These are phyloP conservation scores for Fusarium albosuccineum DNA, from an alignment of 2,329 filamentous ascomycete species.

Conservation along the genomic window DNA sequence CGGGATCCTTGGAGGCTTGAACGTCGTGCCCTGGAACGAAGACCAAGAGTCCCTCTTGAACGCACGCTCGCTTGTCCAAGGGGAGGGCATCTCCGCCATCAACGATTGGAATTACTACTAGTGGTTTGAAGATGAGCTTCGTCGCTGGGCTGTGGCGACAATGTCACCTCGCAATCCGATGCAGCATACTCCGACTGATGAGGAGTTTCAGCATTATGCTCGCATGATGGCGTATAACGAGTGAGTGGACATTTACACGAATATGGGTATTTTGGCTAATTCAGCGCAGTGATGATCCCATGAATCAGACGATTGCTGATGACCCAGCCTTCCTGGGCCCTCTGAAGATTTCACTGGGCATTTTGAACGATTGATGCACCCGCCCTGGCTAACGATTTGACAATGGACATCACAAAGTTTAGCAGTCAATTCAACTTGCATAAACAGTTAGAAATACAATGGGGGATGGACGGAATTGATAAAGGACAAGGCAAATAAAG, in stretches of 20 bases:
- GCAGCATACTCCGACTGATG: constrained; percentile 28
- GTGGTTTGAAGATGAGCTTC: constrained; percentile 29
- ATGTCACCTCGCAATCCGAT: constrained; percentile 38
- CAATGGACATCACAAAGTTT: too few species aligned
- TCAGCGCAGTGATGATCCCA: constrained; percentile 24
- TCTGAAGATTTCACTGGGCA: constrained; percentile 20
- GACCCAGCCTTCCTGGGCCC: constrained; percentile 26
- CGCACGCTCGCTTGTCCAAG: constrained; percentile 23
- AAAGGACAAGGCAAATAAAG: too few species aligned
- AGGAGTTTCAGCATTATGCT: constrained; percentile 37
- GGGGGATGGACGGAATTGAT: too few species aligned
- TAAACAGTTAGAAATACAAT: too few species aligned
- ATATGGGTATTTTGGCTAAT: not conserved
- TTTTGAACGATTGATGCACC: not conserved
- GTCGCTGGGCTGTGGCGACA: constrained; percentile 29
- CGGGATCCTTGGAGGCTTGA: not conserved
- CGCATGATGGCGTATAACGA: constrained; percentile 33
- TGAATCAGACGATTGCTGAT: constrained; percentile 34
- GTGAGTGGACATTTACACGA: constrained; percentile 4
- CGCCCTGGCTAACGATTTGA: too few species aligned
- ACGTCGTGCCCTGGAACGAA: not conserved
- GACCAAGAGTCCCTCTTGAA: constrained; percentile 10
- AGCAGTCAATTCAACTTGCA: too few species aligned
- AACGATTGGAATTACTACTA: constrained; percentile 34
- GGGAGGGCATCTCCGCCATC: constrained; percentile 22